Evolutionary conservation across 2,329 filamentous ascomycete species (phyloP).

Genomic region (Xylariomycetidae sp.): DNA sequence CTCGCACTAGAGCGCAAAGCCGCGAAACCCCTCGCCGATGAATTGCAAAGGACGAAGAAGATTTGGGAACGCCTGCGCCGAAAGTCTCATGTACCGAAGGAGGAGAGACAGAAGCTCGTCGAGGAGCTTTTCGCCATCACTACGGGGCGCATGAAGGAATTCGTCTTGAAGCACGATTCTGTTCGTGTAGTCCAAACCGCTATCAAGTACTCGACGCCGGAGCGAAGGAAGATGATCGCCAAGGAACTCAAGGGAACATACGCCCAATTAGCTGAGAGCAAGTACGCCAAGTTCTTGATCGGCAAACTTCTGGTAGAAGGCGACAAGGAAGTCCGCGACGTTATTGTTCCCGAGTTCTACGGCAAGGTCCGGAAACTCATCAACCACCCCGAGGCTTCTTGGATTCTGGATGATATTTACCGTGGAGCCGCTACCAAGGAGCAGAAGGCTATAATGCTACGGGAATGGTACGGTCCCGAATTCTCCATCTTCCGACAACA

Average conservation of each 20-base stretch:
- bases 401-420: constrained; percentile 97
- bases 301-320: constrained; percentile 94
- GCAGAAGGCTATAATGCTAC: constrained; percentile 77
- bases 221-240: constrained; percentile 82
- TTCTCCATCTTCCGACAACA: constrained; percentile 70
- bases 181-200: constrained; percentile 96
- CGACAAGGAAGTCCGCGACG: constrained; percentile 76
- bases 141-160: constrained; percentile 85
- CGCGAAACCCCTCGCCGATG: constrained; percentile 87
- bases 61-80: constrained; percentile 90
- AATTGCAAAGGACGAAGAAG: constrained; percentile 85
- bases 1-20: constrained; percentile 84
- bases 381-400: constrained; percentile 91
- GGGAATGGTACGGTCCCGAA: constrained; percentile 95
- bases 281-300: constrained; percentile 95
- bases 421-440: constrained; percentile 76
- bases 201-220: constrained; percentile 85
- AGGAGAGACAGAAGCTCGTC: constrained; percentile 82
- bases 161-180: constrained; percentile 96
- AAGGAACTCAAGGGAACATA: constrained; percentile 81
- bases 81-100: constrained; percentile 87
- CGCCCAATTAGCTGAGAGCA: constrained; percentile 80
- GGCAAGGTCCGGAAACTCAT: constrained; percentile 88
- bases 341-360: constrained; percentile 92
- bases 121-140: constrained; percentile 88